These are phyloP conservation scores for Boletus huronensis DNA, from an alignment of 768 basidiomycete species.

Conservation along the genomic window DNA sequence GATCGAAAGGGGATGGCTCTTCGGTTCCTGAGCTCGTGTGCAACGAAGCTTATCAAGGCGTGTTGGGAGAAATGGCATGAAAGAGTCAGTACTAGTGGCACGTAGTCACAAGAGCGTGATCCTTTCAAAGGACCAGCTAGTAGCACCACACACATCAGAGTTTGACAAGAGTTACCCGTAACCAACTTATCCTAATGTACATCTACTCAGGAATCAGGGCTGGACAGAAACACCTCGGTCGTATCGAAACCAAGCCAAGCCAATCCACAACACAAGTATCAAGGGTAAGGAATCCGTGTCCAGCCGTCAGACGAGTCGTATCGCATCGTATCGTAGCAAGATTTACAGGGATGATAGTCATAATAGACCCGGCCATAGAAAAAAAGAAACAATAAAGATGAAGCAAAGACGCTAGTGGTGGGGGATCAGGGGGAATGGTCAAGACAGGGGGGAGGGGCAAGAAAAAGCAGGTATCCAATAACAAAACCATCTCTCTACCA, in stretches of 20 bases:
- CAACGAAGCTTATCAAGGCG: not conserved
- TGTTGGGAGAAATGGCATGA: not conserved
- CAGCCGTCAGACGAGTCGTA: conserved; percentile 24
- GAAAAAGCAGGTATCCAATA: conserved; percentile 36
- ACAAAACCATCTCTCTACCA: conserved; percentile 39
- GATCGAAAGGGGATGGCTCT: not conserved
- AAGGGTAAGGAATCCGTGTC: conserved; percentile 16
- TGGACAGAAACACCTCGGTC: not conserved
- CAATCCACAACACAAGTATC: conserved; percentile 13
- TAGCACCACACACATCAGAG: not conserved
- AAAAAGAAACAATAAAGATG: conserved; percentile 8
- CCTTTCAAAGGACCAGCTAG: not conserved
- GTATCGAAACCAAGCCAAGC: not conserved
- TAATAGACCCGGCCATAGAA: conserved; percentile 2
- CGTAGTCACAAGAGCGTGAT: not conserved
- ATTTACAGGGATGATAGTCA: conserved; percentile 13
- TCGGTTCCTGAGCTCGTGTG: not conserved
- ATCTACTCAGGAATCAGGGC: conserved; percentile 5
- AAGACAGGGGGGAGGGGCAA: conserved; percentile 19
- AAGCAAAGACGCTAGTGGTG: conserved; percentile 21
- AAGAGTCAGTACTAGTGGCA: not conserved
- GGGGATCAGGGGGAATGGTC: conserved; percentile 26
- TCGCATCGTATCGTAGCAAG: conserved; percentile 24
- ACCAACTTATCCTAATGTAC: conserved; percentile 6
- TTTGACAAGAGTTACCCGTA: not conserved